phyloP scores from a whole-genome alignment of 768 basidiomycete genomes.

The Panus rudis region DNA sequence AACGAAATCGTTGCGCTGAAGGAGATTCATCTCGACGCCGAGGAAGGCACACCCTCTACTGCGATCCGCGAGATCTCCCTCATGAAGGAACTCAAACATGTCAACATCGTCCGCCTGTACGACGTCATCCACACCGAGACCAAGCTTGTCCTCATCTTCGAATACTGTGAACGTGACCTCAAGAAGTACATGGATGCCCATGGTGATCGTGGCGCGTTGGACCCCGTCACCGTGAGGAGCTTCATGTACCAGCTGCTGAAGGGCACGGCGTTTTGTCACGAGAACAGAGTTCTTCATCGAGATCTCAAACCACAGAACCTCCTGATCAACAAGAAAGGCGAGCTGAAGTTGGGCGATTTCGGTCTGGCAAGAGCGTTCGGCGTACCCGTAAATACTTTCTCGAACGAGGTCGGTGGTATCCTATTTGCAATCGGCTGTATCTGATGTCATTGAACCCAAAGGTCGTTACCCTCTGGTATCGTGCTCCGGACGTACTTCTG shows the following conservation, averaged over 20 bases:
- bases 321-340: slow-evolving; percentile 94
- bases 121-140: slow-evolving; percentile 99
- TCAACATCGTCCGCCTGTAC: slow-evolving; percentile 96
- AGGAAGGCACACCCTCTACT: slow-evolving; percentile 97
- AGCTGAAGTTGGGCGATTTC: slow-evolving; percentile 96
- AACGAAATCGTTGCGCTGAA: slow-evolving; percentile 98
- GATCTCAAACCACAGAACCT: slow-evolving; percentile 99
- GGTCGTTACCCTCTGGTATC: slow-evolving; percentile 99
- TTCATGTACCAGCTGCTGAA: slow-evolving; percentile 98
- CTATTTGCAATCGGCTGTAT: not conserved
- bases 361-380: slow-evolving; percentile 96
- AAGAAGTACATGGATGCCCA: slow-evolving; percentile 99
- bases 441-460: slow-evolving; percentile 22
- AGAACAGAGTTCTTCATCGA: slow-evolving; percentile 95
- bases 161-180: slow-evolving; percentile 96
- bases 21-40: slow-evolving; percentile 98
- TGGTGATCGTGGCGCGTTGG: slow-evolving; percentile 91
- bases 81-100: slow-evolving; percentile 99
- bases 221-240: slow-evolving; percentile 80
- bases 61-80: slow-evolving; percentile 98
- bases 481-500: slow-evolving; percentile 94
- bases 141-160: slow-evolving; percentile 96
- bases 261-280: slow-evolving; percentile 97
- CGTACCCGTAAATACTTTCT: slow-evolving; percentile 98
- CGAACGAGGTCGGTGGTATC: slow-evolving; percentile 67